Evolutionary conservation across 1,284 basidiomycete species (phyloP).

Genomic region (Naganishia cerealis): DNA sequence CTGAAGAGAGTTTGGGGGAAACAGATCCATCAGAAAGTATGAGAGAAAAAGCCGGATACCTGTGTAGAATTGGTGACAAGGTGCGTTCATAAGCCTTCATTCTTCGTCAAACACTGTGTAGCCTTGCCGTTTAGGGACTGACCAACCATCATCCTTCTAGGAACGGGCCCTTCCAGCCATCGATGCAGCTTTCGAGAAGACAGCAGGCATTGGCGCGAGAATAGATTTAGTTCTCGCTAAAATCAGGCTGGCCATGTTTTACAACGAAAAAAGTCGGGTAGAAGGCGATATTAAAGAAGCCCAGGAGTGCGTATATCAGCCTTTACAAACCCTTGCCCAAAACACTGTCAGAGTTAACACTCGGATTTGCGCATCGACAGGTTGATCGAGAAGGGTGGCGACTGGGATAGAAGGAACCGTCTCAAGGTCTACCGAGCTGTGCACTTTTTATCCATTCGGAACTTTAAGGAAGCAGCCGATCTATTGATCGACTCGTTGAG

Average conservation of each 20-base stretch:
- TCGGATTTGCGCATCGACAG: conserved; percentile 54
- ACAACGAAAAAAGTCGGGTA: conserved; percentile 74
- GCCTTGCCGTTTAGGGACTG: background rate
- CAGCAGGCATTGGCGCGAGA: conserved; percentile 84
- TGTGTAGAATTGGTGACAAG: conserved; percentile 89
- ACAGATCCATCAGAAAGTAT: conserved; percentile 87
- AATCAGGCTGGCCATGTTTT: conserved; percentile 89
- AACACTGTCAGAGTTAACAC: background rate
- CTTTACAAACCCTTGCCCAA: background rate
- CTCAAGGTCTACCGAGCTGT: conserved; percentile 93
- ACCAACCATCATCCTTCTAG: conserved; percentile 48
- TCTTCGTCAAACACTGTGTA: background rate
- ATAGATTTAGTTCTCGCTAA: conserved; percentile 91
- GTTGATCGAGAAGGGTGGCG: conserved; percentile 90
- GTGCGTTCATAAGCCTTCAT: conserved; percentile 54
- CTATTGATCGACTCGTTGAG: conserved; percentile 86
- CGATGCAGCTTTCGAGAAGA: conserved; percentile 83
- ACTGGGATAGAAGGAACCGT: conserved; percentile 95
- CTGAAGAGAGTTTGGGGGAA: conserved; percentile 88
- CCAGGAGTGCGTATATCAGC: conserved; percentile 63
- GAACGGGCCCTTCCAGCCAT: conserved; percentile 76
- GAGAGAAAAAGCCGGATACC: conserved; percentile 79
- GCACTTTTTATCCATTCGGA: conserved; percentile 78
- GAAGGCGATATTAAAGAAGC: conserved; percentile 74
- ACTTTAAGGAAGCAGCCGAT: conserved; percentile 68